Evolutionary conservation across 2,329 filamentous ascomycete species (phyloP).

Genomic region (Ilyonectria mors-panacis): DNA sequence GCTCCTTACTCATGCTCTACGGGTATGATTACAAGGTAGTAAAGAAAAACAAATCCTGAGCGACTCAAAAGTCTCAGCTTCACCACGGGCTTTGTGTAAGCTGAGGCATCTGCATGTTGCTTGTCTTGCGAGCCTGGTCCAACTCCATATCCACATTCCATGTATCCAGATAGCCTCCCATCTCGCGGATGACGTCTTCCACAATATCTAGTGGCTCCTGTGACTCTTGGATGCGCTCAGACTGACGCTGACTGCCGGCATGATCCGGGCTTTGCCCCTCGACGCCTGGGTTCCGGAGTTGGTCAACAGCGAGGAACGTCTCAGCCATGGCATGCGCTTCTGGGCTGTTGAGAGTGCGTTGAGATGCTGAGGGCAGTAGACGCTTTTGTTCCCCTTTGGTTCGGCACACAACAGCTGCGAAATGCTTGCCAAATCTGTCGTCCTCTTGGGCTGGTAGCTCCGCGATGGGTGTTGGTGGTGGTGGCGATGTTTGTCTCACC

Average conservation of each 20-base stretch:
- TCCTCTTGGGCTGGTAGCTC: conserved; percentile 54
- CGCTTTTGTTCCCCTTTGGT: conserved; percentile 49
- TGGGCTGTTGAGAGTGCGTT: conserved; percentile 49
- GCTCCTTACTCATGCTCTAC: conserved; percentile 9
- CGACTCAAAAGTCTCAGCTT: neutral
- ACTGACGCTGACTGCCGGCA: conserved; percentile 19
- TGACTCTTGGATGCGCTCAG: conserved; percentile 34
- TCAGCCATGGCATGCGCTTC: conserved; percentile 46
- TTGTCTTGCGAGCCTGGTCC: conserved; percentile 46
- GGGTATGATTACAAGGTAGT: conserved; percentile 20
- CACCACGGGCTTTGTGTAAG: conserved; percentile 48
- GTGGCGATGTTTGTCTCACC: conserved; percentile 58
- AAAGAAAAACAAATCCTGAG: conserved; percentile 6
- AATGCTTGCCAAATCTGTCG: conserved; percentile 63
- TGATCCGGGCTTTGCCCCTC: conserved; percentile 27
- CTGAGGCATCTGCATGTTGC: conserved; percentile 25
- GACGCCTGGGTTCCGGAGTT: conserved; percentile 27
- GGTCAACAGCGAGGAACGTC: conserved; percentile 44
- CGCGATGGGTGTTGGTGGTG: conserved; percentile 55
- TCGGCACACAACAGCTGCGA: conserved; percentile 60
- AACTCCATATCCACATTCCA: conserved; percentile 57
- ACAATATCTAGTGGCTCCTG: conserved; percentile 55
- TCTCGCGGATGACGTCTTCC: conserved; percentile 56
- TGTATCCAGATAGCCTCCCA: conserved; percentile 53
- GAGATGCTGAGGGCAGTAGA: conserved; percentile 60